Conservation (phyloP, 148 eudicot species). For the Chenopodium quinoa region DNA sequence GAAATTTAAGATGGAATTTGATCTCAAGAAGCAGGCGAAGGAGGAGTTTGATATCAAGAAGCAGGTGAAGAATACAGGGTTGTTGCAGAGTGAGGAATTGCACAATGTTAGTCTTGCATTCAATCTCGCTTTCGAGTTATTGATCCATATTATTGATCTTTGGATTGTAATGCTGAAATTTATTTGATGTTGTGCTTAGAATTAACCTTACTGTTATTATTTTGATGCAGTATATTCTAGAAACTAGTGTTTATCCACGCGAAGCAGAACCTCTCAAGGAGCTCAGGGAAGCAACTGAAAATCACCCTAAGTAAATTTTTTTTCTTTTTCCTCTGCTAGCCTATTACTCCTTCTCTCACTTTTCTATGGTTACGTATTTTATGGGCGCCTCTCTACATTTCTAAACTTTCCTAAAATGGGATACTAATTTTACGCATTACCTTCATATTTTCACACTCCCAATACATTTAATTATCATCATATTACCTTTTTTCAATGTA, state of each 20-base stretch:
- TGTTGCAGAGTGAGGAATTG: constrained; percentile 40
- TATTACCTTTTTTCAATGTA: too few relatives aligned
- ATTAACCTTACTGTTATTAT: neutral
- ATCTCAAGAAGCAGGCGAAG: neutral
- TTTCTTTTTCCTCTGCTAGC: neutral
- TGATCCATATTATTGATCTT: neutral
- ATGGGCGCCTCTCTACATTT: too few relatives aligned
- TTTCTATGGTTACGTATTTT: too few relatives aligned
- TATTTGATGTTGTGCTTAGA: too few relatives aligned
- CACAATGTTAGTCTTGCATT: constrained; percentile 22
- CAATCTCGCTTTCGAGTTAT: neutral
- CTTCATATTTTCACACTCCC: too few relatives aligned
- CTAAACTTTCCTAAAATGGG: too few relatives aligned
- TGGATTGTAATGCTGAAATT: neutral
- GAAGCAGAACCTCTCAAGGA: constrained; percentile 42
- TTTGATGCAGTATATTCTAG: constrained; percentile 37
- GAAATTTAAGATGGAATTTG: neutral
- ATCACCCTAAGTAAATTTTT: constrained; percentile 34
- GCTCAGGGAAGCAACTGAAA: constrained; percentile 42
- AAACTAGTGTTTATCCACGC: constrained; percentile 44
- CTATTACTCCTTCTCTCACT: too few relatives aligned
- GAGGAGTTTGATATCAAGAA: neutral
- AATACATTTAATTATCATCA: too few relatives aligned
- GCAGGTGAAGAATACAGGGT: constrained; percentile 19
- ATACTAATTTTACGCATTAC: too few relatives aligned